phyloP scores from a whole-genome alignment of 2,329 filamentous ascomycete genomes.

The Hymenoscyphus fraxineus region DNA sequence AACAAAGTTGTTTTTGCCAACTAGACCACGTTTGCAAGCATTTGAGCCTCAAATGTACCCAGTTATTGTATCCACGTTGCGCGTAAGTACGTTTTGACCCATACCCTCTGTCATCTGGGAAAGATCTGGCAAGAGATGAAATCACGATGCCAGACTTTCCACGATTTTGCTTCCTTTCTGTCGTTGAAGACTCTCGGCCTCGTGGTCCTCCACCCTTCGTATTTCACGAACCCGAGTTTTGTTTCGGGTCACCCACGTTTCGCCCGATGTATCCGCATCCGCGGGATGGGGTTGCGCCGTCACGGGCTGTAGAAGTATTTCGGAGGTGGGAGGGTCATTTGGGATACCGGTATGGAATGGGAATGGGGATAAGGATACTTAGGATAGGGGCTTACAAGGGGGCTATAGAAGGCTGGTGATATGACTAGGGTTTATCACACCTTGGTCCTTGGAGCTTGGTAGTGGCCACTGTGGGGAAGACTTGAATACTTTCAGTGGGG shows the following conservation, averaged over 20 bases:
- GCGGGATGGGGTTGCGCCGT: background rate
- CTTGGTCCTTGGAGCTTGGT: background rate
- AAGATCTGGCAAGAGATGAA: background rate
- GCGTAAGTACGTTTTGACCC: no score
- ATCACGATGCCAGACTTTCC: background rate
- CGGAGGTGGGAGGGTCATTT: background rate
- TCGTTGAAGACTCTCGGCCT: background rate
- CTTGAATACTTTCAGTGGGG: background rate
- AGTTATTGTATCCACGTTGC: no score
- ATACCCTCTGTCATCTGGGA: no score
- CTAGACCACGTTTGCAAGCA: no score
- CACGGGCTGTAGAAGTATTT: background rate
- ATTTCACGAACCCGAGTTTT: background rate
- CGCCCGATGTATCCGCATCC: background rate
- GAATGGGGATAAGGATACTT: no score
- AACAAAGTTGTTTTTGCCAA: no score
- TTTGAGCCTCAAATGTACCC: no score
- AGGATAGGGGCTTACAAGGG: background rate
- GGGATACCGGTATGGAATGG: background rate
- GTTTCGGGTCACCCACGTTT: constrained; percentile 8
- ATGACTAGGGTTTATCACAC: background rate
- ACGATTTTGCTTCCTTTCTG: background rate
- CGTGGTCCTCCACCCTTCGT: background rate
- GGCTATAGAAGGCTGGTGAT: background rate
- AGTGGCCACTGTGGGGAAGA: background rate